These are phyloP conservation scores for Rhododendron molle DNA, from an alignment of 148 eudicot species.

Conservation along the genomic window DNA sequence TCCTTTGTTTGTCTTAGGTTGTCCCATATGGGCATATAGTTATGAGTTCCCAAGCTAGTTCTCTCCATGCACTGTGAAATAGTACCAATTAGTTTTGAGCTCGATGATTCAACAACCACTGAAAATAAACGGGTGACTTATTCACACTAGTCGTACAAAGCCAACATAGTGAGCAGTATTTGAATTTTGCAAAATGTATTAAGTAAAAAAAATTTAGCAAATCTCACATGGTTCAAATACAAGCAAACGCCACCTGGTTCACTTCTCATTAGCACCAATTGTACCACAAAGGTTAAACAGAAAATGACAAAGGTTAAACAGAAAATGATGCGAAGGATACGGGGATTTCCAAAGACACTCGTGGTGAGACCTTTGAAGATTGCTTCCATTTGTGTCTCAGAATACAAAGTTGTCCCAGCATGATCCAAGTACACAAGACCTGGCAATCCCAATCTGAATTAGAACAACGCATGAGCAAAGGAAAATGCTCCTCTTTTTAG, in stretches of 20 bases:
- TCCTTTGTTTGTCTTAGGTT: background rate
- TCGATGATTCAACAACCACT: background rate
- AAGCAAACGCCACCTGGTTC: background rate
- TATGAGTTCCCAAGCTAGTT: background rate
- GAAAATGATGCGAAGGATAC: slow-evolving; percentile 43
- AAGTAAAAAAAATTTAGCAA: background rate
- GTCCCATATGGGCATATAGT: background rate
- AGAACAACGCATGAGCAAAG: background rate
- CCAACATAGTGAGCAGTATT: background rate
- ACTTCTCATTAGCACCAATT: background rate
- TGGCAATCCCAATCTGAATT: slow-evolving; percentile 19
- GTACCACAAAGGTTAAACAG: background rate
- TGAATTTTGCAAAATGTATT: background rate
- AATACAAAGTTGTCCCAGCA: slow-evolving; percentile 94
- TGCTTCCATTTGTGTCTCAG: slow-evolving; percentile 88
- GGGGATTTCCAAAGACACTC: slow-evolving; percentile 83
- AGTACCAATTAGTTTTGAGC: background rate
- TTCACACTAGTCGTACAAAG: background rate
- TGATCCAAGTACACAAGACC: slow-evolving; percentile 86
- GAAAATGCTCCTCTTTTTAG: background rate
- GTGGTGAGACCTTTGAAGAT: slow-evolving; percentile 66
- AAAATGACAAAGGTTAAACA: background rate
- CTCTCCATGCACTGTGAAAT: background rate
- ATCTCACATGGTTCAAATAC: background rate
- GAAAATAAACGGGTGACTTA: background rate